Conservation (phyloP, 2,329 filamentous ascomycete genomes). For the Proliferodiscus dingleyae region DNA sequence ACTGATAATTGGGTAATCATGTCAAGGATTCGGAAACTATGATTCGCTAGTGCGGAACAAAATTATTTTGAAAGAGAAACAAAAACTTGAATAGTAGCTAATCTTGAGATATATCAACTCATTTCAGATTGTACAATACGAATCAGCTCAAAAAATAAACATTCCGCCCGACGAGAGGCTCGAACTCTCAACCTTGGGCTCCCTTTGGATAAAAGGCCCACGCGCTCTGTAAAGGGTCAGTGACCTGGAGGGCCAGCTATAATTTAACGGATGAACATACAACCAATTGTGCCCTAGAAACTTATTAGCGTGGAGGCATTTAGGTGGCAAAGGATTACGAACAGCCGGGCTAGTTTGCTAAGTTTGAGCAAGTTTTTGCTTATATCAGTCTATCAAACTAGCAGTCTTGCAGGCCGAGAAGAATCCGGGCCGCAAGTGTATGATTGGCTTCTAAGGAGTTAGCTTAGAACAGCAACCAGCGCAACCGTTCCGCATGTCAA, state of each 20-base stretch:
- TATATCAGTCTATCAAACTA: not conserved
- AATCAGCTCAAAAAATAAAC: no score
- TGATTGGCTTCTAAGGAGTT: not conserved
- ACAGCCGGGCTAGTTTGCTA: conserved; percentile 2
- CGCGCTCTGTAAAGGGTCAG: conserved; percentile 7
- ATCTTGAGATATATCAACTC: no score
- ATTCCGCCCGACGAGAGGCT: no score
- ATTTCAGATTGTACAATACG: no score
- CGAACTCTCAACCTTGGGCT: conserved; percentile 19
- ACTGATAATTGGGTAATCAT: no score
- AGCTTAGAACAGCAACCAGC: not conserved
- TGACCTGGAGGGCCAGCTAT: not conserved
- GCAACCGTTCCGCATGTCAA: conserved; percentile 2
- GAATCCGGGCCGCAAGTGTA: not conserved
- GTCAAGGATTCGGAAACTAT: no score
- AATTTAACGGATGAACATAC: not conserved
- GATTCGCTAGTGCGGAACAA: no score
- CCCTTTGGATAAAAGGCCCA: conserved; percentile 15
- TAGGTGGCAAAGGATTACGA: not conserved
- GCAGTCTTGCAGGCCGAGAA: not conserved
- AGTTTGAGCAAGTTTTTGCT: not conserved
- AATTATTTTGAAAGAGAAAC: no score
- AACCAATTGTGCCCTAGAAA: conserved; percentile 1
- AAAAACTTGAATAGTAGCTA: no score
- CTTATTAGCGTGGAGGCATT: not conserved